Percentiles rank a stretch among this genome's conserved stretches.
phyloP scores from a whole-genome alignment of 1,139 yeast genomes.

The Debaryomycetaceae sp. region DNA sequence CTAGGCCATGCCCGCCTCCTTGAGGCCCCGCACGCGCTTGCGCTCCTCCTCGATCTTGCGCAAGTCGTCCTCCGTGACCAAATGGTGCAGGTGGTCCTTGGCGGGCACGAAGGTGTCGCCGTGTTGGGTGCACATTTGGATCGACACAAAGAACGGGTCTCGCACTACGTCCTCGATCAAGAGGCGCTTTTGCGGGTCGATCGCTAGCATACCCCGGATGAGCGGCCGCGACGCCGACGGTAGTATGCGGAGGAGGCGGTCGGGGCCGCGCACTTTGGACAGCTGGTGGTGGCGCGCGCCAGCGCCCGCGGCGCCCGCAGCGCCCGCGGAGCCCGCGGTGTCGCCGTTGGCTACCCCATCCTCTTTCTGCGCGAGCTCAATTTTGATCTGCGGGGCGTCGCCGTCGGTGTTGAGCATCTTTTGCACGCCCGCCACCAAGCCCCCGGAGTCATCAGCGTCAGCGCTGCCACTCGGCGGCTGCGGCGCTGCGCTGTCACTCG shows the following conservation, averaged over 20 bases:
- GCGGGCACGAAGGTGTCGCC: conserved; percentile 12
- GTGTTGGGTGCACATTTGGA: conserved; percentile 25
- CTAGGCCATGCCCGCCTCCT: conserved; percentile 13
- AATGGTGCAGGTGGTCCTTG: conserved; percentile 48
- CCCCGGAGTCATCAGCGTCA: too few relatives aligned
- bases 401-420: too few relatives aligned
- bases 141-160: conserved; percentile 24
- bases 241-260: conserved; percentile 31
- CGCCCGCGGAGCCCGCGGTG: too few relatives aligned
- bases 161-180: conserved; percentile 28
- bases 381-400: too few relatives aligned
- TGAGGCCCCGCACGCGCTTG: conserved; percentile 26
- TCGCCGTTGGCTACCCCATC: too few relatives aligned
- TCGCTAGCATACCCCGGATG: conserved; percentile 31
- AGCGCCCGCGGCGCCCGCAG: conserved; percentile 1
- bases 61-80: conserved; percentile 53
- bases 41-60: conserved; percentile 37
- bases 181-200: conserved; percentile 24
- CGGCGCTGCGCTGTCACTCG: too few relatives aligned
- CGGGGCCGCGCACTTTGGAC: conserved; percentile 21
- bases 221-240: conserved; percentile 32
- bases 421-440: too few relatives aligned
- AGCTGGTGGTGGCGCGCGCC: conserved; percentile 2
- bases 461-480: too few relatives aligned
- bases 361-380: too few relatives aligned